These are phyloP conservation scores for Lentinula boryana DNA, from an alignment of 768 basidiomycete species.

Conservation along the genomic window DNA sequence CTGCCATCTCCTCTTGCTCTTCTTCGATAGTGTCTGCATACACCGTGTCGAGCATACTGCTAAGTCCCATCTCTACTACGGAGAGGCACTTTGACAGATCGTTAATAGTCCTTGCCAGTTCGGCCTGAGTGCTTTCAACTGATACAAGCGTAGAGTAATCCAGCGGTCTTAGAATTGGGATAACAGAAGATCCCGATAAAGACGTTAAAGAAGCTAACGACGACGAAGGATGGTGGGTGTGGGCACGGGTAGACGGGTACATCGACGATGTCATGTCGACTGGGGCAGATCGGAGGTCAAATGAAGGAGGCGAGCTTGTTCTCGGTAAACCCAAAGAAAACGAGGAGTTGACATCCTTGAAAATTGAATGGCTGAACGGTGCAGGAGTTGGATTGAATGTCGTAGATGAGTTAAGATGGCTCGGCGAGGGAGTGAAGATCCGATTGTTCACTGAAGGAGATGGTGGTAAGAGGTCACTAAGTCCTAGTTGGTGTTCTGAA, in stretches of 20 bases:
- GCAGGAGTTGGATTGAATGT: conserved; percentile 8
- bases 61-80: conserved; percentile 67
- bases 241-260: conserved; percentile 18
- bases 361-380: conserved; percentile 15
- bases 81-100: conserved; percentile 74
- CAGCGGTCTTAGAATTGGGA: conserved; percentile 55
- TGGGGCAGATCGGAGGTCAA: conserved; percentile 15
- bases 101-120: conserved; percentile 69
- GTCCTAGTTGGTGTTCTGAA: conserved; percentile 64
- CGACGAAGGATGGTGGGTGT: conserved; percentile 20
- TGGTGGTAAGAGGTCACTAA: conserved; percentile 66
- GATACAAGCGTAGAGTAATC: conserved; percentile 57
- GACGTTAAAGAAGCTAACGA: conserved; percentile 27
- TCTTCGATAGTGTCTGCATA: conserved; percentile 54
- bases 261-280: conserved; percentile 20
- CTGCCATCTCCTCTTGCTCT: conserved; percentile 43
- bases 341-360: conserved; percentile 16
- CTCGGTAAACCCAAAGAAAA: conserved; percentile 33
- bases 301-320: conserved; percentile 24
- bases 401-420: conserved; percentile 26
- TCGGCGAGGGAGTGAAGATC: conserved; percentile 30
- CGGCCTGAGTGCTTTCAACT: conserved; percentile 54
- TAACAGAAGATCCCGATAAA: conserved; percentile 18
- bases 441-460: conserved; percentile 52
- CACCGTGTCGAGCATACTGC: conserved; percentile 52